Evolutionary conservation across 2,329 filamentous ascomycete genomes (phyloP), one percentile per base, ranked within the genome.

Genomic region (Neospermospora avenae): DNA sequence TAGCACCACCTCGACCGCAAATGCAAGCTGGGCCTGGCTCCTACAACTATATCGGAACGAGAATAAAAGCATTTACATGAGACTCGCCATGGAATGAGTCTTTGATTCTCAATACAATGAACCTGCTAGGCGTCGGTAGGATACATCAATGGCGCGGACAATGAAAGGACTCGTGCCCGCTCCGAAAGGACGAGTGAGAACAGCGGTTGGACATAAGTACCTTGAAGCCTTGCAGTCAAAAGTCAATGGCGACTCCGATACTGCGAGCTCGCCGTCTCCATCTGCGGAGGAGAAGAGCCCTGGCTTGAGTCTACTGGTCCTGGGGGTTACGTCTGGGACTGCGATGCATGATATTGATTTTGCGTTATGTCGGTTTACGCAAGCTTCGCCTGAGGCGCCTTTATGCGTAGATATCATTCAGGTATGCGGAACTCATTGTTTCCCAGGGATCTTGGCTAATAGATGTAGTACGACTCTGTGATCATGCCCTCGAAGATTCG

Each of bases 281-380:
- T 59, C 65, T 6, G 56, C 59, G 18, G 64, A 61, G n/a, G 42
- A 63, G 8, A 66, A 65, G 18, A 52, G 62, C 8, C 62, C 63
- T 10, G 68, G 68, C 1, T 55, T 72, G 61, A 63, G 67, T 60
- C 55, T 72, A n/a, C 55, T 70, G 59, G 66, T 72, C 34, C 64
- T 72, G 10, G 71, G 71, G 5, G 60, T 72, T 11, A 71, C 69
- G 6, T 69, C 66, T 53, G 71, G 71, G 1, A 71, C 69, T 28
- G 67, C 69, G 22, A 72, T 72, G 69, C 66, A 71, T 54, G 71
- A 72, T 42, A 71, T 72, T 57, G 71, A 72, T 49, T 71, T 71
- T 60, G 70, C 70, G 2, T 60, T 72, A 5, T 72, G 70, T 58
- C 69, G 69, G 22, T 72, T 70, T 58, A 72, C 69, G 7, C 71